Conservation (phyloP, 306 rosid genomes). For the Ceratonia siliqua region DNA sequence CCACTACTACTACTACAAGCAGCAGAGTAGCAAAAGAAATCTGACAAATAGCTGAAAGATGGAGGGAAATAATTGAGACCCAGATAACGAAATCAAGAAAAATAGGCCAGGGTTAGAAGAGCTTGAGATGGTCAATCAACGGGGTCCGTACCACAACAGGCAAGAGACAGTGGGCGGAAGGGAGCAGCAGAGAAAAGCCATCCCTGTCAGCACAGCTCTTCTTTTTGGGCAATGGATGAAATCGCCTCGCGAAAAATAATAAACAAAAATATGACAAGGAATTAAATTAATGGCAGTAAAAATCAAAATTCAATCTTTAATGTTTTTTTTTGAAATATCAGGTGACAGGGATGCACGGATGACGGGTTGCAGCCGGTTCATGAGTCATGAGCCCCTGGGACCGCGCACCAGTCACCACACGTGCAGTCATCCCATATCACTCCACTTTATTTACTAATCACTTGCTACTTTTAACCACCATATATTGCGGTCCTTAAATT, state of each 20-base stretch:
- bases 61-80: conserved; percentile 33
- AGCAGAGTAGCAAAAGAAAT: conserved; percentile 30
- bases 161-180: conserved; percentile 20
- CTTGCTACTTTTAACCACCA: background rate
- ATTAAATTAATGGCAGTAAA: background rate
- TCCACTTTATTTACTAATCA: conserved; percentile 26
- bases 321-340: background rate
- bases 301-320: background rate
- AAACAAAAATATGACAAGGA: background rate
- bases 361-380: conserved; percentile 51
- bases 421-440: conserved; percentile 44
- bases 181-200: conserved; percentile 44
- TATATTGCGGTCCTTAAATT: background rate
- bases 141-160: conserved; percentile 47
- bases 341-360: conserved; percentile 51
- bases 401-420: conserved; percentile 58
- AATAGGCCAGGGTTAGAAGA: conserved; percentile 9
- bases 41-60: conserved; percentile 35
- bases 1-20: background rate
- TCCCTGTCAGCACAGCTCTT: conserved; percentile 42
- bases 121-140: conserved; percentile 27
- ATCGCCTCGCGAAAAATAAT: conserved; percentile 24
- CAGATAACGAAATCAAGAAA: conserved; percentile 31
- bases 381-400: conserved; percentile 44
- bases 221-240: conserved; percentile 40